phyloP scores from a whole-genome alignment of 106 monocot genomes.

The Phalaenopsis equestris region DNA sequence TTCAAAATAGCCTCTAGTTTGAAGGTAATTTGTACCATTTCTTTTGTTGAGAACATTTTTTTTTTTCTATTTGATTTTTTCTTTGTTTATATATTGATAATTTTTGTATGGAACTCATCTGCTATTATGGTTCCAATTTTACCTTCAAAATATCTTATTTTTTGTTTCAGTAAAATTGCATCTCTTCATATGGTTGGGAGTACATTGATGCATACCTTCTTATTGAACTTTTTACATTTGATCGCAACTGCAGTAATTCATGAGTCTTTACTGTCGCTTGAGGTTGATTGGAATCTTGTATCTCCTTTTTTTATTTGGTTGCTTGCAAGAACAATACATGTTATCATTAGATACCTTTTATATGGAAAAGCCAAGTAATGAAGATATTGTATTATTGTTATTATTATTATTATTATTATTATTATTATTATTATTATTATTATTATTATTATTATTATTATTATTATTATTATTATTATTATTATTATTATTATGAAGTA shows the following conservation, averaged over 20 bases:
- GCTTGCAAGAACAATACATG: too few species aligned
- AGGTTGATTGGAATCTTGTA: neutral
- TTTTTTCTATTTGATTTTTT: neutral
- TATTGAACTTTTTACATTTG: neutral
- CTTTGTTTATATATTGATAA: neutral
- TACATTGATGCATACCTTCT: neutral
- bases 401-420: too few species aligned
- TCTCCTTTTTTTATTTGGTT: too few species aligned
- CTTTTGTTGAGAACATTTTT: neutral
- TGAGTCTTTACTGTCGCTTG: neutral
- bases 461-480: too few species aligned
- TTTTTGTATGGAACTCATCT: neutral
- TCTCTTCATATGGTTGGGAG: neutral
- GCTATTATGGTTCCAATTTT: neutral
- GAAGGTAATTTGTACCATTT: slow-evolving; percentile 36
- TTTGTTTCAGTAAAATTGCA: neutral
- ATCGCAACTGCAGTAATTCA: neutral
- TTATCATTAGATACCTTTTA: too few species aligned
- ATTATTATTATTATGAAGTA: too few species aligned
- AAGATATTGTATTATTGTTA: too few species aligned
- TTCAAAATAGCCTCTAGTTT: slow-evolving; percentile 47
- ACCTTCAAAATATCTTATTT: neutral
- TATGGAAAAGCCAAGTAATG: too few species aligned
- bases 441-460: too few species aligned
- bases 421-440: too few species aligned